Evolutionary conservation across 805 yeast species (phyloP), one percentile per base, ranked within the genome.

Genomic region (Zygosaccharomyces gambellarensis): DNA sequence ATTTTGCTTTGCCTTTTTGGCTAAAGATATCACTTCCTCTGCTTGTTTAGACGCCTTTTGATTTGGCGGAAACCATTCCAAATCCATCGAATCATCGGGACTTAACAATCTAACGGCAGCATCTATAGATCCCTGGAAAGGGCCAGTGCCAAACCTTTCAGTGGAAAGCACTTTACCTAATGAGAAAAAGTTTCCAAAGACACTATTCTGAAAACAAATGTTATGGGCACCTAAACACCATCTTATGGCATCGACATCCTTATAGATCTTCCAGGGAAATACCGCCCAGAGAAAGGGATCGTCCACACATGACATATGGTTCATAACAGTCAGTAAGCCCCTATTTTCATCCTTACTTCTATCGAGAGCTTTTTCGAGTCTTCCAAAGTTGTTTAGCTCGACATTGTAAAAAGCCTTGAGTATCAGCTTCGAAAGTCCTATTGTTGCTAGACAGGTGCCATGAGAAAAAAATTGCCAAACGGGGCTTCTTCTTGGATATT

Each of bases 211-310:
- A 68, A 94, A 92, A 64, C 98, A 92, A 36, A 92, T 80, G 64
- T 94, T 90, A 45, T 84, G 80, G 9, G 99, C 99, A 0, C 95
- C 99, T 48, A 94, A 73, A 4, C 97, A 90, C 98, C 98, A 92
- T 60, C 99, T 76, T 47, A 89, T 80, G 46, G 79, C 77, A 53
- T 82, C 85, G 14, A 86, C 70, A 48, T 81, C 79, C 11, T 71
- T 67, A 57, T 80, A 85, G 57, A 78, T 79, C 34, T 80, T 74
- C 79, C 83, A 76, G 0, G 97, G 96, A 50, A 90, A 72, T 31
- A 85, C 79, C 0, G 95, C 96, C 87, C 95, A 92, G 39, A 88
- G 71, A 31, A 87, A 76, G 0, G 99, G 99, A 62, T 92, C 99
- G 64, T 92, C 99, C 22, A 89, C 86, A 3, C 72, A 86, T 2